A percentile compares a stretch with the other conserved stretches of the same genome.
Conservation (phyloP, 2,329 filamentous ascomycete genomes). For the Trichoderma citrinoviride region DNA sequence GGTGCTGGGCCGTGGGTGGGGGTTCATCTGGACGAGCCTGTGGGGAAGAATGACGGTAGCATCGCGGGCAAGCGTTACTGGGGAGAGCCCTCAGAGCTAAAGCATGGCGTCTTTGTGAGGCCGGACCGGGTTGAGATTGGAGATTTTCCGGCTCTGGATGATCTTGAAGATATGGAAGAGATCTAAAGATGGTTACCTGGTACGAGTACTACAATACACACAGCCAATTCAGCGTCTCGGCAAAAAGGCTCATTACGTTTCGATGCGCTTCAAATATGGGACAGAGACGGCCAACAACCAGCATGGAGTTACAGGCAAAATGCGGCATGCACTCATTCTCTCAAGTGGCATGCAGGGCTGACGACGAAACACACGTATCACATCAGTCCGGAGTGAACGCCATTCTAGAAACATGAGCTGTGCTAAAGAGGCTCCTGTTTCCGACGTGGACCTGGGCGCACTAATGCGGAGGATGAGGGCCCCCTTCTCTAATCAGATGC, state of each 20-base stretch:
- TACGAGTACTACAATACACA: background rate
- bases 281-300: no score
- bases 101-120: slow-evolving; percentile 75
- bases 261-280: background rate
- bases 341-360: slow-evolving; percentile 12
- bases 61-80: slow-evolving; percentile 69
- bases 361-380: background rate
- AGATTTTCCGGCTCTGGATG: slow-evolving; percentile 67
- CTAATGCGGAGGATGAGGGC: slow-evolving; percentile 13
- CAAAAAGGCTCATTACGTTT: background rate
- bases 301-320: background rate
- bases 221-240: background rate
- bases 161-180: slow-evolving; percentile 76
- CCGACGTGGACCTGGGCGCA: slow-evolving; percentile 8
- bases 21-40: slow-evolving; percentile 72
- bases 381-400: slow-evolving; percentile 5
- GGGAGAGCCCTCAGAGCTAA: slow-evolving; percentile 59
- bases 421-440: background rate
- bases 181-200: slow-evolving; percentile 43
- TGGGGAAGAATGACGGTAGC: slow-evolving; percentile 78
- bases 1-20: slow-evolving; percentile 68
- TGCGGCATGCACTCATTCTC: background rate
- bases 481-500: slow-evolving; percentile 18
- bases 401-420: slow-evolving; percentile 15
- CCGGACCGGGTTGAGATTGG: slow-evolving; percentile 76